These are phyloP conservation scores for Funneliformis caledonium DNA, from an alignment of 371 early-diverging fungal genomes.

Conservation along the genomic window DNA sequence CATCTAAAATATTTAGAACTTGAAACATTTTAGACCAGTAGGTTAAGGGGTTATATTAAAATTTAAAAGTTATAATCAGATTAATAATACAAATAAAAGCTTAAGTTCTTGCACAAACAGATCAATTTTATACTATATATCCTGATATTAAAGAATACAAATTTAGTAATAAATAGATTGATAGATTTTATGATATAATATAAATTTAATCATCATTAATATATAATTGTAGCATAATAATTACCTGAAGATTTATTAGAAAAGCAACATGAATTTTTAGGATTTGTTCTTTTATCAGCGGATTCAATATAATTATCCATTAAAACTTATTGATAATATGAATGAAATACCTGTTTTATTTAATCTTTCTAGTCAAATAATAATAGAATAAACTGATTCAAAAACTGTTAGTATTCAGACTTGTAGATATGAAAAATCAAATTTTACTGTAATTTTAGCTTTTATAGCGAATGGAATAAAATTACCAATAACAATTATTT, in stretches of 20 bases:
- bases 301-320: constrained; percentile 6
- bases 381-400: not conserved
- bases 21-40: too few species aligned
- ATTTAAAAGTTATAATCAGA: too few species aligned
- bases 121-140: too few species aligned
- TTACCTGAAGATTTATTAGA: not conserved
- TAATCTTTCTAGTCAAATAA: constrained; percentile 9
- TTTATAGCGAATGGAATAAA: constrained; percentile 25
- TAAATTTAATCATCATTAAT: too few species aligned
- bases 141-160: too few species aligned
- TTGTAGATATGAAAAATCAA: not conserved
- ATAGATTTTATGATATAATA: too few species aligned
- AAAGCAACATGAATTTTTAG: constrained; percentile 5
- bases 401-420: constrained; percentile 5
- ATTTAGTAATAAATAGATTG: too few species aligned
- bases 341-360: not conserved
- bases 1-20: too few species aligned
- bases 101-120: too few species aligned
- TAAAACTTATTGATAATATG: constrained; percentile 12
- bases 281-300: constrained; percentile 17
- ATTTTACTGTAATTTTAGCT: constrained; percentile 23
- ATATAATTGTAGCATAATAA: too few species aligned
- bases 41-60: too few species aligned
- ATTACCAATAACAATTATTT: not conserved
- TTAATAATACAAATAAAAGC: too few species aligned